Evolutionary conservation across 176 grass and related monocot genomes (phyloP).

Genomic region (Eleusine indica): DNA sequence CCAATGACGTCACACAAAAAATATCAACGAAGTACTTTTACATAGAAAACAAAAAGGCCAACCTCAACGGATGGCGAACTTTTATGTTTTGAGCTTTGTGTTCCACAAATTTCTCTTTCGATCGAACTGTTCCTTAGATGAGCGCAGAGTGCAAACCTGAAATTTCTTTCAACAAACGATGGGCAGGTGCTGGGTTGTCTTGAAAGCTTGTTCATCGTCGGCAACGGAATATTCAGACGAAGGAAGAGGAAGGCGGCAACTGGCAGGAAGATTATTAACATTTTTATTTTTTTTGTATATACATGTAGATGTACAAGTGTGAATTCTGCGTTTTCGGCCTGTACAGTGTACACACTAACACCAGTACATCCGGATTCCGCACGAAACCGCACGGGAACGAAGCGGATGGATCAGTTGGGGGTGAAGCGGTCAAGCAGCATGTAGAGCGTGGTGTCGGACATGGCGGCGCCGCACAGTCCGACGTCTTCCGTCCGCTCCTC

Average conservation of each 20-base stretch:
- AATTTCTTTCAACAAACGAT: neutral
- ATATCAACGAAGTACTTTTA: neutral
- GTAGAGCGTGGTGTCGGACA: slow-evolving; percentile 67
- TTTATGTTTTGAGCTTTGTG: no score
- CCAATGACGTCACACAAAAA: neutral
- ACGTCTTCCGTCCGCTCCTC: neutral
- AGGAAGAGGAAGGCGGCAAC: neutral
- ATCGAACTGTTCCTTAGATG: neutral
- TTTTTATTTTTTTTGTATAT: no score
- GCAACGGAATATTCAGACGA: neutral
- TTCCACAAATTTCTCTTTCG: neutral
- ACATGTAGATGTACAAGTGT: neutral
- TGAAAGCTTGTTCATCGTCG: no score
- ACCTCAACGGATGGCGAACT: no score
- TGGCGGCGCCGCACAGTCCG: slow-evolving; percentile 21
- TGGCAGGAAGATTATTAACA: neutral
- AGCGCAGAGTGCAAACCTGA: neutral
- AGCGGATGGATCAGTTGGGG: slow-evolving; percentile 36
- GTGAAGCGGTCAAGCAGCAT: slow-evolving; percentile 69
- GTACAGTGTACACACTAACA: neutral
- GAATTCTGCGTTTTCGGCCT: neutral
- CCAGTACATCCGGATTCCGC: neutral
- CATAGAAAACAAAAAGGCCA: neutral
- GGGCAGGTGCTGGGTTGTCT: no score
- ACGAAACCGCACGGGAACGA: no score